Conservation (phyloP, 2,329 filamentous ascomycete genomes). For the Fusarium irregulare region DNA sequence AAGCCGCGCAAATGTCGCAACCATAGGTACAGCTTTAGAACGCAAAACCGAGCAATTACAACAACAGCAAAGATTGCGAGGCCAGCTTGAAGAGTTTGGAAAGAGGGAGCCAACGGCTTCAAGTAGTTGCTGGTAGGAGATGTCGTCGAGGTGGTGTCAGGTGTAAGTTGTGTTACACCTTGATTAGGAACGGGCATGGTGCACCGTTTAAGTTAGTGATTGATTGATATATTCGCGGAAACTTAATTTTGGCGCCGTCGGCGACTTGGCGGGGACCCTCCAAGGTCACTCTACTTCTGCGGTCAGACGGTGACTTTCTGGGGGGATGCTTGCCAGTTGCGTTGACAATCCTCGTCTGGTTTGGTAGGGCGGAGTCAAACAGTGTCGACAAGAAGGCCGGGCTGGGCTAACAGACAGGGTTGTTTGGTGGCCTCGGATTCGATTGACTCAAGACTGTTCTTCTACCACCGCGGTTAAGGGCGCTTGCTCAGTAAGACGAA, state of each 20-base stretch:
- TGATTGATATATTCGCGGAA: slow-evolving; percentile 42
- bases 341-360: slow-evolving; percentile 45
- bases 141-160: slow-evolving; percentile 44
- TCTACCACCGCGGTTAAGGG: slow-evolving; percentile 26
- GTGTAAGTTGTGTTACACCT: slow-evolving; percentile 48
- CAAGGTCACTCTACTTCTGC: slow-evolving; percentile 50
- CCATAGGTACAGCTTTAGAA: slow-evolving; percentile 43
- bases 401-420: slow-evolving; percentile 44
- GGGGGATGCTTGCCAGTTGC: slow-evolving; percentile 46
- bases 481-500: slow-evolving; percentile 17
- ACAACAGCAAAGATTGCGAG: slow-evolving; percentile 52
- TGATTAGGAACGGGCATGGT: slow-evolving; percentile 50
- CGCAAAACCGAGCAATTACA: slow-evolving; percentile 50
- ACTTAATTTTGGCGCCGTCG: slow-evolving; percentile 49
- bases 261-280: slow-evolving; percentile 47
- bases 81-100: slow-evolving; percentile 45
- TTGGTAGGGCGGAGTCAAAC: slow-evolving; percentile 46
- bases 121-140: slow-evolving; percentile 47
- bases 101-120: slow-evolving; percentile 47
- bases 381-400: slow-evolving; percentile 40
- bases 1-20: slow-evolving; percentile 43
- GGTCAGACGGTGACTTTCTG: slow-evolving; percentile 50
- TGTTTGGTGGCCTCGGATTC: slow-evolving; percentile 37
- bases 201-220: slow-evolving; percentile 41
- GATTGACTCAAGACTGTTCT: slow-evolving; percentile 15